Percentiles rank a stretch among this genome's conserved stretches.
These are phyloP conservation scores for Penicillium antarcticum DNA, from an alignment of 495 filamentous ascomycete genomes.

Conservation along the genomic window DNA sequence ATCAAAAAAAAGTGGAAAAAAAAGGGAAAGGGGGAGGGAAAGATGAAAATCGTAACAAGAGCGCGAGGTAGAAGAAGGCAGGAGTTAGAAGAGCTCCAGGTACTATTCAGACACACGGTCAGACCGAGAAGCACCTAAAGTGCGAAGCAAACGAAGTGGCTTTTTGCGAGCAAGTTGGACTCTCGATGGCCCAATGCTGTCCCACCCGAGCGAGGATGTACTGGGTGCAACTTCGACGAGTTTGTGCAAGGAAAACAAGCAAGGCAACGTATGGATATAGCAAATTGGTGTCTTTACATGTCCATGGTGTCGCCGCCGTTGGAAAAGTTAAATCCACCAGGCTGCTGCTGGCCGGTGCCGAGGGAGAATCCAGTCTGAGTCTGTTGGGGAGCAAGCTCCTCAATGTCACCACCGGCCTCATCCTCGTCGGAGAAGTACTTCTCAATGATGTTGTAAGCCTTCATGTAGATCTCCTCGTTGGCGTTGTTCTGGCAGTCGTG, in stretches of 20 bases:
- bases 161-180: neutral
- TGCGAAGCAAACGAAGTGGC: neutral
- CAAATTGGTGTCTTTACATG: constrained; percentile 63
- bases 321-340: constrained; percentile 86
- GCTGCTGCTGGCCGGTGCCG: constrained; percentile 69
- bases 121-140: constrained; percentile 1
- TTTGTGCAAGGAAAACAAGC: neutral
- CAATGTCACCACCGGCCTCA: constrained; percentile 73
- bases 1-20: constrained; percentile 28
- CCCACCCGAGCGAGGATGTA: neutral
- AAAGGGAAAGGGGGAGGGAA: constrained; percentile 11
- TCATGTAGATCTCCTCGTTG: constrained; percentile 99
- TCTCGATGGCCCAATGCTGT: neutral
- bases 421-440: constrained; percentile 99
- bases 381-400: constrained; percentile 64
- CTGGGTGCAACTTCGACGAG: constrained; percentile 2
- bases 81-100: constrained; percentile 10
- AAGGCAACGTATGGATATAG: neutral
- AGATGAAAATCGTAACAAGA: constrained; percentile 22
- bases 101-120: neutral
- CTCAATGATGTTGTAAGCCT: constrained; percentile 99
- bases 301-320: constrained; percentile 95
- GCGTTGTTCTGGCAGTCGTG: constrained; percentile 99
- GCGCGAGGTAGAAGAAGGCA: constrained; percentile 5
- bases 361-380: constrained; percentile 80